phyloP scores from a whole-genome alignment of 306 rosid species.

The Glycyrrhiza uralensis region DNA sequence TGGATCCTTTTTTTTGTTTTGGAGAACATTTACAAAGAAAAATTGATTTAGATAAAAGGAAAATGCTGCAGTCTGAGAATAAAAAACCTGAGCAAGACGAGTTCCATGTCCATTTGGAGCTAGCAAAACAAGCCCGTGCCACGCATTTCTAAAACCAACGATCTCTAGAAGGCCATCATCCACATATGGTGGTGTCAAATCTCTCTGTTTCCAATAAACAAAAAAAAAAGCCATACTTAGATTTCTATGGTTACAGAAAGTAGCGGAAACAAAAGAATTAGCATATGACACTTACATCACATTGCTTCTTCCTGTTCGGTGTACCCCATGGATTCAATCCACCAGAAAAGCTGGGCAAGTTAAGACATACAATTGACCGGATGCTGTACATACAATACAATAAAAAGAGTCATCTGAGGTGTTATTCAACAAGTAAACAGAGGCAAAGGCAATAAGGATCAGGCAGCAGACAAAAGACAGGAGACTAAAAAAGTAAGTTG shows the following conservation, averaged over 20 bases:
- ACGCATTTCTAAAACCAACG: slow-evolving; percentile 93
- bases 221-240: slow-evolving; percentile 6
- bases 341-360: slow-evolving; percentile 98
- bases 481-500: neutral
- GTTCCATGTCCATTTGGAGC: slow-evolving; percentile 98
- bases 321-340: slow-evolving; percentile 97
- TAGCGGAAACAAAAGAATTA: slow-evolving; percentile 4
- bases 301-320: slow-evolving; percentile 47
- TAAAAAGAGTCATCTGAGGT: neutral
- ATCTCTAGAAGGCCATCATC: slow-evolving; percentile 91
- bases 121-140: slow-evolving; percentile 93
- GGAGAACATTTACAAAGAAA: neutral
- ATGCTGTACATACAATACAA: slow-evolving; percentile 57
- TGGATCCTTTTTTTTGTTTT: neutral
- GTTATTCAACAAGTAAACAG: slow-evolving; percentile 4
- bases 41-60: neutral
- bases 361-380: slow-evolving; percentile 85
- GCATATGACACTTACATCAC: slow-evolving; percentile 44
- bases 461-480: neutral
- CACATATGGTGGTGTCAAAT: slow-evolving; percentile 74
- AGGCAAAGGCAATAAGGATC: neutral
- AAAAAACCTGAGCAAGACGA: slow-evolving; percentile 90
- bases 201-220: slow-evolving; percentile 49
- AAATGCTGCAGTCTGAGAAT: neutral
- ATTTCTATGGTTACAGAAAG: neutral